These are phyloP conservation scores for Colletotrichum plurivorum DNA, from an alignment of 2,329 filamentous ascomycete species.

Conservation along the genomic window DNA sequence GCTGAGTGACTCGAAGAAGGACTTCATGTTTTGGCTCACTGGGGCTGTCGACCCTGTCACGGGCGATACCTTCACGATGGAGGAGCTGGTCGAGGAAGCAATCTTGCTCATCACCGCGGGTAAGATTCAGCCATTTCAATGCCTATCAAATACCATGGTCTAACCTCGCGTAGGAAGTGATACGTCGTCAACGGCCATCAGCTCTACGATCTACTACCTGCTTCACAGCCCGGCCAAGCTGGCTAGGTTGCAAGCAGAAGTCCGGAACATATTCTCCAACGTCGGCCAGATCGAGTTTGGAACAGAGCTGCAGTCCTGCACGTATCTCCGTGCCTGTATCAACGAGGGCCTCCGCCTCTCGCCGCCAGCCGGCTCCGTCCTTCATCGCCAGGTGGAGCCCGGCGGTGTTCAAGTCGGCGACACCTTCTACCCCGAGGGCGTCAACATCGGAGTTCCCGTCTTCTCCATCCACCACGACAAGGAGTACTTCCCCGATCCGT, in stretches of 20 bases:
- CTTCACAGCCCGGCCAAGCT: conserved; percentile 23
- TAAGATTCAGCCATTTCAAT: background rate
- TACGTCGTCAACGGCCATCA: conserved; percentile 17
- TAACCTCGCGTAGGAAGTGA: background rate
- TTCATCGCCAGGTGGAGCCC: conserved; percentile 14
- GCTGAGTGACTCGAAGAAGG: conserved; percentile 7
- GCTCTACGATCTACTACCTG: conserved; percentile 26
- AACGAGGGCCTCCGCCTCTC: conserved; percentile 26
- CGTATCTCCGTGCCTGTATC: conserved; percentile 24
- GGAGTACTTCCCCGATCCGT: conserved; percentile 17
- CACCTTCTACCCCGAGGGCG: conserved; percentile 2
- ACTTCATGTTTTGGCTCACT: conserved; percentile 32
- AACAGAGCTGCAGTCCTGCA: conserved; percentile 15
- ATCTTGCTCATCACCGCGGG: conserved; percentile 28
- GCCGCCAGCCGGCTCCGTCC: conserved; percentile 10
- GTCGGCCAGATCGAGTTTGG: conserved; percentile 17
- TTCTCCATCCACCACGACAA: conserved; percentile 26
- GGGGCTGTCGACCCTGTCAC: conserved; percentile 17
- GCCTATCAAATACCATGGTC: rapidly evolving
- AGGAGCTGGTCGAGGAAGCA: conserved; percentile 29
- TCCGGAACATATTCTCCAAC: conserved; percentile 3
- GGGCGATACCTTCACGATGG: conserved; percentile 15
- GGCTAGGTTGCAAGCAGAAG: background rate
- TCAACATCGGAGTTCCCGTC: conserved; percentile 28
- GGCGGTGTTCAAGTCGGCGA: conserved; percentile 11